Percentiles rank a stretch among this genome's conserved stretches.
phyloP scores from a whole-genome alignment of 2,329 filamentous ascomycete species.

The Lasiodiplodia hormozganensis region DNA sequence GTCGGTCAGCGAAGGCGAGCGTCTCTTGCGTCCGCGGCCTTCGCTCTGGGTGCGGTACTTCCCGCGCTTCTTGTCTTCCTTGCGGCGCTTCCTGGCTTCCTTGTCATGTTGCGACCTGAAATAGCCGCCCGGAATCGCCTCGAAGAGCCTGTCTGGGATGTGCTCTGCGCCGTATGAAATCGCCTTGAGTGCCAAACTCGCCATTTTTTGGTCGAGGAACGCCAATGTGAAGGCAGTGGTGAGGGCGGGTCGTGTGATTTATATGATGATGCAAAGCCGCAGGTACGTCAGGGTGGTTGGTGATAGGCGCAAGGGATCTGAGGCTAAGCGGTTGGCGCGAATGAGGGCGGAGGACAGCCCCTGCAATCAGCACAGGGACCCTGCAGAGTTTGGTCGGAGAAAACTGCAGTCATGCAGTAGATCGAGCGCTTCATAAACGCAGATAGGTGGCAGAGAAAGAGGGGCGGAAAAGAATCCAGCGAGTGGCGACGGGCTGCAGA shows the following conservation, averaged over 20 bases:
- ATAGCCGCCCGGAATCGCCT: constrained; percentile 47
- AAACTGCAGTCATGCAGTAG: constrained; percentile 6
- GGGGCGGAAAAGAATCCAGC: not conserved
- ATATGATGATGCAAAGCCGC: constrained; percentile 29
- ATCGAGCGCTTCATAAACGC: not conserved
- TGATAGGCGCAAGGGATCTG: constrained; percentile 25
- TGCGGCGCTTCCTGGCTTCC: constrained; percentile 36
- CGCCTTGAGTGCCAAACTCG: constrained; percentile 45
- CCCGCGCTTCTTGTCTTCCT: constrained; percentile 31
- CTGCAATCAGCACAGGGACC: constrained; percentile 17
- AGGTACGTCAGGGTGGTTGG: constrained; percentile 23
- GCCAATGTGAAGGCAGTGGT: constrained; percentile 14
- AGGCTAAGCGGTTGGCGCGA: constrained; percentile 5
- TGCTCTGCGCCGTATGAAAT: constrained; percentile 46
- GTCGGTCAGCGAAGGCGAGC: constrained; percentile 13
- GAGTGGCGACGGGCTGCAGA: constrained; percentile 7
- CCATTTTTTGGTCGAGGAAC: constrained; percentile 24
- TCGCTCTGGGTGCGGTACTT: constrained; percentile 32
- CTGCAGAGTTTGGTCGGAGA: constrained; percentile 5
- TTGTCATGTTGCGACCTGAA: constrained; percentile 41
- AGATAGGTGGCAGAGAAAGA: not conserved
- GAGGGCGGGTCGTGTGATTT: constrained; percentile 17
- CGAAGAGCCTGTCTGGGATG: constrained; percentile 48
- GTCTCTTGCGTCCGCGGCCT: constrained; percentile 16
- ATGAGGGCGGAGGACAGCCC: constrained; percentile 16